These are phyloP conservation scores for Aureobasidium lini DNA, from an alignment of 2,329 filamentous ascomycete species.

Conservation along the genomic window DNA sequence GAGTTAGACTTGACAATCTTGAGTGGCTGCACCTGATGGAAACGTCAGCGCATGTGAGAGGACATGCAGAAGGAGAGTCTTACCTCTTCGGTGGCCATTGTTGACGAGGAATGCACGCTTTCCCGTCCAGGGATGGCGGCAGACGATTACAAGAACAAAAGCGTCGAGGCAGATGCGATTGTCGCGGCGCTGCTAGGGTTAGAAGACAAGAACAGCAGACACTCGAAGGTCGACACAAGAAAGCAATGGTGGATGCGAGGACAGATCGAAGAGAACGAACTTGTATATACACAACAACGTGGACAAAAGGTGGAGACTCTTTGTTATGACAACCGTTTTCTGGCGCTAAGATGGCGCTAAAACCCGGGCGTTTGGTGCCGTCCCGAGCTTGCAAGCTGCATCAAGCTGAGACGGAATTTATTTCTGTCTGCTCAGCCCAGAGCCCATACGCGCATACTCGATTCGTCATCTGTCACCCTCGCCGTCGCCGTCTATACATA, in stretches of 20 bases:
- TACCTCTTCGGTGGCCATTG: conserved; percentile 37
- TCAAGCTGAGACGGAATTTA: background rate
- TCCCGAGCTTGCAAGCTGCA: no score
- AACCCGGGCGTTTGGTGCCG: no score
- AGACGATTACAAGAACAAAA: background rate
- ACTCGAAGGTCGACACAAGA: background rate
- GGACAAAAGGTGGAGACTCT: background rate
- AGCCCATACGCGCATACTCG: background rate
- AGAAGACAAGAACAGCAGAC: background rate
- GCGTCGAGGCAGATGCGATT: background rate
- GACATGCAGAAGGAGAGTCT: conserved; percentile 14
- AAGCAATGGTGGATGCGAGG: background rate
- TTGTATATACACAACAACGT: background rate
- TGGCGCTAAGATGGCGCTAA: no score
- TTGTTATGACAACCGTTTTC: background rate
- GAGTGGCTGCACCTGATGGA: conserved; percentile 62
- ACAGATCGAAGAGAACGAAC: background rate
- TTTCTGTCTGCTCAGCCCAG: background rate
- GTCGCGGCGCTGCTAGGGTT: background rate
- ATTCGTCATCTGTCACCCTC: conserved; percentile 1
- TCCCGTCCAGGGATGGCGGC: conserved; percentile 11
- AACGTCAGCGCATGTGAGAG: conserved; percentile 12
- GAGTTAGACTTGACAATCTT: conserved; percentile 60
- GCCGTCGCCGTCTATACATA: background rate
- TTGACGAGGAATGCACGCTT: conserved; percentile 27